These are phyloP conservation scores for Apiospora arundinis DNA, from an alignment of 2,329 filamentous ascomycete species.

Conservation along the genomic window DNA sequence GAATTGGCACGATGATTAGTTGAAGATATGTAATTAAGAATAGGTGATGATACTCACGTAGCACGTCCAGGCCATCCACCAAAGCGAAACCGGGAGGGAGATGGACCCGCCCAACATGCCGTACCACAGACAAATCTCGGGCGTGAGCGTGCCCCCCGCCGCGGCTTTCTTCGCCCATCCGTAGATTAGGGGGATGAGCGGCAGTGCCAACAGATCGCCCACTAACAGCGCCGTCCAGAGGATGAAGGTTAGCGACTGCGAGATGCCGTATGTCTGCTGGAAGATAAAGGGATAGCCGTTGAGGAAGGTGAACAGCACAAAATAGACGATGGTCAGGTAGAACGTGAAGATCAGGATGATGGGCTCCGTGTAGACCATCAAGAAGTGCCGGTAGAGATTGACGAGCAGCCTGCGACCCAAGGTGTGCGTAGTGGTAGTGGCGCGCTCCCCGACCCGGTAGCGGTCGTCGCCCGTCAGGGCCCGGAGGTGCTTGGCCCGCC, in stretches of 20 bases:
- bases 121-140: constrained; percentile 45
- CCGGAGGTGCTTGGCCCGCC: constrained; percentile 36
- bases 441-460: constrained; percentile 32
- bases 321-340: constrained; percentile 56
- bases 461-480: constrained; percentile 34
- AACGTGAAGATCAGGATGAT: constrained; percentile 49
- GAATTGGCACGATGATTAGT: constrained; percentile 42
- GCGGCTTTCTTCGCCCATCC: constrained; percentile 33
- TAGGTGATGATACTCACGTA: background rate
- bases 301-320: constrained; percentile 56
- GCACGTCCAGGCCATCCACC: constrained; percentile 53
- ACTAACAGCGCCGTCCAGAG: constrained; percentile 47
- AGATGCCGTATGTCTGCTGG: constrained; percentile 44
- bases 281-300: constrained; percentile 56
- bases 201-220: constrained; percentile 41
- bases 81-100: constrained; percentile 48
- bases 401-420: constrained; percentile 32
- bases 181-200: constrained; percentile 38
- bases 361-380: constrained; percentile 43
- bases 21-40: too few relatives aligned
- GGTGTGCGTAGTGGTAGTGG: constrained; percentile 30
- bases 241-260: constrained; percentile 45
- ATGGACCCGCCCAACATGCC: constrained; percentile 47
- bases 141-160: constrained; percentile 27
- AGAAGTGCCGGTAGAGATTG: constrained; percentile 35